These are phyloP conservation scores for Anthracocystis walkeri DNA, from an alignment of 1,284 basidiomycete genomes.

Conservation along the genomic window DNA sequence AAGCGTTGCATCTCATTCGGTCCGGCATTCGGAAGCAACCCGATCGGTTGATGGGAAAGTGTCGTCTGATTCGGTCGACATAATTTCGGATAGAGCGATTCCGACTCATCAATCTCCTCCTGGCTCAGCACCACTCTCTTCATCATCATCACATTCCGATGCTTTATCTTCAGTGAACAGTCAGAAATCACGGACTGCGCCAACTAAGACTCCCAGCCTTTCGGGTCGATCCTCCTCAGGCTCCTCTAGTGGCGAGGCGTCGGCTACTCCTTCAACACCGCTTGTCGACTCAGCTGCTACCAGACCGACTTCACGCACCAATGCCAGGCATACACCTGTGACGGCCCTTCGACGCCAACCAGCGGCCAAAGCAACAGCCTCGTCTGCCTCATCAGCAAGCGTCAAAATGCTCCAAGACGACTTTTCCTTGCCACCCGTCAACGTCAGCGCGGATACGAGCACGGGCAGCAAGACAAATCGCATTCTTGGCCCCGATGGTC, in stretches of 20 bases:
- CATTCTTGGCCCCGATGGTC: slow-evolving; percentile 49
- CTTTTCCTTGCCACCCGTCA: slow-evolving; percentile 5
- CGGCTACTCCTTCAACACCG: neutral
- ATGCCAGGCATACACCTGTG: slow-evolving; percentile 11
- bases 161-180: neutral
- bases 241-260: slow-evolving; percentile 10
- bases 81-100: slow-evolving; percentile 2
- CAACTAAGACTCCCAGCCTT: neutral
- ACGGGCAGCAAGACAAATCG: slow-evolving; percentile 22
- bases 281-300: neutral
- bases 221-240: slow-evolving; percentile 12
- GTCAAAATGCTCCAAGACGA: slow-evolving; percentile 24
- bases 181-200: neutral
- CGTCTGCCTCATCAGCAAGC: neutral
- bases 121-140: neutral
- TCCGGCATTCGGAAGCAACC: slow-evolving; percentile 21
- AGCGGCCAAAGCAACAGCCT: slow-evolving; percentile 1
- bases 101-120: neutral
- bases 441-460: neutral
- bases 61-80: slow-evolving; percentile 8
- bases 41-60: slow-evolving; percentile 21
- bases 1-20: slow-evolving; percentile 11
- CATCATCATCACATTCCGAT: slow-evolving; percentile 3
- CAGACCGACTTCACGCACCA: neutral
- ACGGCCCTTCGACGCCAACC: slow-evolving; percentile 8